Conservation (phyloP, 2,329 filamentous ascomycete genomes). For the Pyrenophora seminiperda region DNA sequence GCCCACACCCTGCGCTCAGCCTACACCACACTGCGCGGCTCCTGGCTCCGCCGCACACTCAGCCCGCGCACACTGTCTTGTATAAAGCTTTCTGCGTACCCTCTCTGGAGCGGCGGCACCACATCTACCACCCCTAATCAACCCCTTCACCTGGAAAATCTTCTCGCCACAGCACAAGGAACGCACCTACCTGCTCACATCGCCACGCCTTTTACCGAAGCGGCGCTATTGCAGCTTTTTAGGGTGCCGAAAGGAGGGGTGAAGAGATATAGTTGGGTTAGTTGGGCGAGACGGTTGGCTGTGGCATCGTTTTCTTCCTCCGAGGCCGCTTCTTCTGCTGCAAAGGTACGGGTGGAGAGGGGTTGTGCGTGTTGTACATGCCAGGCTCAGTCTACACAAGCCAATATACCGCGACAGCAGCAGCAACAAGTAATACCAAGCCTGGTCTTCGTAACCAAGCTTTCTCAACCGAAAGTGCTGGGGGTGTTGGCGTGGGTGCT, state of each 20-base stretch:
- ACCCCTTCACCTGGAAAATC: not conserved
- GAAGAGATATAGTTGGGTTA: constrained; percentile 51
- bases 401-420: no score
- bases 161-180: constrained; percentile 23
- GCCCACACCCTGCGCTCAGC: constrained; percentile 22
- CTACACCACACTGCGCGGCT: constrained; percentile 28
- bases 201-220: constrained; percentile 45
- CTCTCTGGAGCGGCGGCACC: constrained; percentile 26
- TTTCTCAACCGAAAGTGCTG: not conserved
- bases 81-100: constrained; percentile 26
- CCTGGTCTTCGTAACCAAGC: not conserved
- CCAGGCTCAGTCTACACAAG: no score
- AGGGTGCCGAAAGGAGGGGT: constrained; percentile 40
- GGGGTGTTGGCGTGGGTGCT: not conserved
- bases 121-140: not conserved
- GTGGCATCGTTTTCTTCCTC: not conserved
- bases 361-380: no score
- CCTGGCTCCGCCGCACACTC: constrained; percentile 26
- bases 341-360: no score
- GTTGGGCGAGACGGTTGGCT: constrained; percentile 49
- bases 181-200: not conserved
- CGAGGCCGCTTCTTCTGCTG: constrained; percentile 14
- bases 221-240: constrained; percentile 47
- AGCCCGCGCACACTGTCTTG: constrained; percentile 26
- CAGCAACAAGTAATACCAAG: not conserved